Evolutionary conservation across 441 rosid species (phyloP).

Genomic region (Hura crepitans): DNA sequence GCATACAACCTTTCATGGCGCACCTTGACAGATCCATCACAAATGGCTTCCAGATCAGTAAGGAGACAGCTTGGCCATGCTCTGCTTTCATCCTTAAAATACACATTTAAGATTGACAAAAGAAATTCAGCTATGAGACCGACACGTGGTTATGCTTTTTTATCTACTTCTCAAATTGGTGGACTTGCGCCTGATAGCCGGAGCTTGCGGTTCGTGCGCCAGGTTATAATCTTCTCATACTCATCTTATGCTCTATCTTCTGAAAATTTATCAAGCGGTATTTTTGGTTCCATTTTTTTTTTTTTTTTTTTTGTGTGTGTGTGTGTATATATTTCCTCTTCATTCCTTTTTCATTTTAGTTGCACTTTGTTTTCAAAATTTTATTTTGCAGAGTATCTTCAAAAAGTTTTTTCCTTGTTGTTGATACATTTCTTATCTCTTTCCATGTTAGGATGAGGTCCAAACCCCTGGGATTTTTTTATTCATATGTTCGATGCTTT

Average conservation of each 20-base stretch:
- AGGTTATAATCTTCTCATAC: slow-evolving; percentile 41
- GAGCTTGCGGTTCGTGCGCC: slow-evolving; percentile 74
- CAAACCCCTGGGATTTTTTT: background rate
- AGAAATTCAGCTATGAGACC: slow-evolving; percentile 80
- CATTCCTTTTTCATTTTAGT: background rate
- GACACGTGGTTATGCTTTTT: slow-evolving; percentile 71
- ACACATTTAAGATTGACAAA: slow-evolving; percentile 64
- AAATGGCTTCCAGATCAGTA: slow-evolving; percentile 46
- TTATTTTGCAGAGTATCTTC: too few species aligned
- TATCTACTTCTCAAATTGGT: slow-evolving; percentile 66
- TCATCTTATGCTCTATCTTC: slow-evolving; percentile 17
- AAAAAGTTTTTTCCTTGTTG: background rate
- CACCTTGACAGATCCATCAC: slow-evolving; percentile 75
- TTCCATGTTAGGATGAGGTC: background rate
- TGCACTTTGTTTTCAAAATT: background rate
- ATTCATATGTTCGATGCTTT: background rate
- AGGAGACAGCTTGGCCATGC: slow-evolving; percentile 91
- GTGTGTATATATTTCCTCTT: too few species aligned
- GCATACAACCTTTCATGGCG: slow-evolving; percentile 76
- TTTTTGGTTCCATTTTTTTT: background rate
- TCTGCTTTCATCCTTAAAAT: slow-evolving; percentile 73
- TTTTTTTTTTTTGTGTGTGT: too few species aligned
- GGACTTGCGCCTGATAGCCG: slow-evolving; percentile 90
- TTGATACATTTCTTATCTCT: too few species aligned
- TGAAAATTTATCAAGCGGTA: background rate